Evolutionary conservation across 768 basidiomycete genomes (phyloP), one percentile per base, ranked within the genome.

Genomic region (Amanita brunnescens): DNA sequence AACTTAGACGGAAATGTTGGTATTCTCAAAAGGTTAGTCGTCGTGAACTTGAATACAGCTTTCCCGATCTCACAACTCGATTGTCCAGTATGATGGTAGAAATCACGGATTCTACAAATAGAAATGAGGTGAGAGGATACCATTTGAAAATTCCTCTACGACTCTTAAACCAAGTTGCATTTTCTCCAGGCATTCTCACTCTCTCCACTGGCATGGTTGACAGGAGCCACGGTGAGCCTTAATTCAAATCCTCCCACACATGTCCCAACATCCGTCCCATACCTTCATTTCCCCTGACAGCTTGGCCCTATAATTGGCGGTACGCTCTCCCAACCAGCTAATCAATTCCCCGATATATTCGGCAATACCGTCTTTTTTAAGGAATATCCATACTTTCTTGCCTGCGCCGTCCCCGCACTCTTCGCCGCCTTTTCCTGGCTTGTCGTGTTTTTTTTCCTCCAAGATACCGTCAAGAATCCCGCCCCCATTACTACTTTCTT

Each of bases 41-140:
- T 18, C 8, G 26, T 47, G 20, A n/a, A n/a, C n/a, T n/a, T n/a
- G n/a, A n/a, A n/a, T 34, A 33, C 20, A 20, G 12, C 20, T 6
- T 21, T 21, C 29, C 13, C 26, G 30, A 26, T 18, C 10, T 48
- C 14, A 14, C 12, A 9, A 14, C n/a, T n/a, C n/a, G n/a, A n/a
- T n/a, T n/a, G n/a, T n/a, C n/a, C 54, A 77, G 78, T 53, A 76
- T 78, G 67, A 64, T 80, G 56, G 71, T 67, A 3, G 80, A 82
- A 58, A 71, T 82, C 39, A 79, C 80, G 0, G 79, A 83, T 51
- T 61, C 74, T 0, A 73, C 77, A 1, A 81, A 79, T 56, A 63
- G 81, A 29, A 67, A 78, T 1, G 68, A 71, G 54, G 80, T 58
- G 21, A 7, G 23, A 16, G 53, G 23, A 29, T 52, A 16, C 39